phyloP scores from a whole-genome alignment of 2,329 filamentous ascomycete genomes.

The Xylariaceae sp. region DNA sequence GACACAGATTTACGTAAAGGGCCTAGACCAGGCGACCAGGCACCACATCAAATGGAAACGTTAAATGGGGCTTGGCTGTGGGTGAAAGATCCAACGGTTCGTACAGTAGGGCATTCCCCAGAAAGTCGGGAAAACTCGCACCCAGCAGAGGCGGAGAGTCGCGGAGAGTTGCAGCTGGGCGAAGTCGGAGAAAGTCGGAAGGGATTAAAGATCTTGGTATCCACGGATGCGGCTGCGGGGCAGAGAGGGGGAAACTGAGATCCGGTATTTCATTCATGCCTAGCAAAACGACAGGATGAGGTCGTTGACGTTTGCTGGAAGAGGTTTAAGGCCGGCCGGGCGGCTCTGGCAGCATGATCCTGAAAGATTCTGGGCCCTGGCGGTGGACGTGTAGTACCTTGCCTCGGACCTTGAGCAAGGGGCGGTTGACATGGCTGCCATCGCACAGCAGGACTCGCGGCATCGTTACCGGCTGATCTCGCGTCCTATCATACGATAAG shows the following conservation, averaged over 20 bases:
- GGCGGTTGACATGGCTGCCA: too few species aligned
- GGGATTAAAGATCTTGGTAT: neutral
- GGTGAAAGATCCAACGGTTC: neutral
- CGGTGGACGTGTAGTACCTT: too few species aligned
- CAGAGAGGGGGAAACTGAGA: neutral
- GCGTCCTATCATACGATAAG: too few species aligned
- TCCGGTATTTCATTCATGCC: neutral
- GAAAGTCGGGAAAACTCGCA: conserved; percentile 1
- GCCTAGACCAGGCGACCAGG: neutral
- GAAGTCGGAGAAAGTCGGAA: conserved; percentile 14
- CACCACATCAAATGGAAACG: neutral
- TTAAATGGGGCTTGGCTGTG: conserved; percentile 5
- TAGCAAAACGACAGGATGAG: neutral
- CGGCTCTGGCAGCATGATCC: neutral
- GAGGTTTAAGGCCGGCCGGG: neutral
- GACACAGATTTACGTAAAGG: conserved; percentile 6
- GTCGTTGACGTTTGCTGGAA: neutral
- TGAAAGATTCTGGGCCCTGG: neutral
- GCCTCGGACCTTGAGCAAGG: too few species aligned
- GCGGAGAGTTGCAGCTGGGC: too few species aligned
- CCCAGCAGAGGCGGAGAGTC: too few species aligned
- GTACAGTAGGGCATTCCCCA: conserved; percentile 10
- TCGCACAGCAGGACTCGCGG: too few species aligned
- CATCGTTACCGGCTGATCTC: too few species aligned
- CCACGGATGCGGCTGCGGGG: conserved; percentile 12